Percentiles rank a stretch among this genome's conserved stretches.
Evolutionary conservation across 208 protist genomes (phyloP).

Genomic region (Trypanosoma platydactyli): DNA sequence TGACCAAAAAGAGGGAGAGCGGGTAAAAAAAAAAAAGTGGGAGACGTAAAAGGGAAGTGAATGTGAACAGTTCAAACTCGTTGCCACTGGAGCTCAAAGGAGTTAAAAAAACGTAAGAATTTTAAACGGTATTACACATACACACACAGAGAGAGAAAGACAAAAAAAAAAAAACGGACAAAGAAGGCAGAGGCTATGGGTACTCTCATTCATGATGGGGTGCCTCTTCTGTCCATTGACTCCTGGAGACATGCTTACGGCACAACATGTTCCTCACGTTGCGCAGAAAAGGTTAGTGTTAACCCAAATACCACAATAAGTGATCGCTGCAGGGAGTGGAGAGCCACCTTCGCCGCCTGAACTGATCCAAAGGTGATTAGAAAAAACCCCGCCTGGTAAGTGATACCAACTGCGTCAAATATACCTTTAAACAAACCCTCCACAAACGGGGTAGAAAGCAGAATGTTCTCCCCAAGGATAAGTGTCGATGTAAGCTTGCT

Average conservation of each 20-base stretch:
- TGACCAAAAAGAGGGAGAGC: constrained; percentile 9
- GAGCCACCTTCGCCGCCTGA: constrained; percentile 37
- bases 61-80: no score
- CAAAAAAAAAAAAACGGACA: constrained; percentile 15
- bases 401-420: constrained; percentile 46
- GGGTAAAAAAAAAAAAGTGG: no score
- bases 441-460: constrained; percentile 65
- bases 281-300: constrained; percentile 29
- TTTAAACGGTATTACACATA: not conserved
- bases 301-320: constrained; percentile 55
- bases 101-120: not conserved
- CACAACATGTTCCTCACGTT: not conserved
- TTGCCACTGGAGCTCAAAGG: no score
- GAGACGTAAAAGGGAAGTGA: not conserved
- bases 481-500: constrained; percentile 29
- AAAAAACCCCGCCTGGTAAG: constrained; percentile 49
- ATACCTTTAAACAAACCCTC: constrained; percentile 59
- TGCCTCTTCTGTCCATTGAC: not conserved
- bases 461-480: constrained; percentile 49
- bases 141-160: constrained; percentile 1
- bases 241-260: not conserved
- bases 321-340: constrained; percentile 69
- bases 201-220: not conserved
- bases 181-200: no score
- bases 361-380: constrained; percentile 41